Evolutionary conservation across 192 early-diverging fungal species (phyloP), one percentile per base, ranked within the genome.

Genomic region (Thoreauomyces humboldtii): DNA sequence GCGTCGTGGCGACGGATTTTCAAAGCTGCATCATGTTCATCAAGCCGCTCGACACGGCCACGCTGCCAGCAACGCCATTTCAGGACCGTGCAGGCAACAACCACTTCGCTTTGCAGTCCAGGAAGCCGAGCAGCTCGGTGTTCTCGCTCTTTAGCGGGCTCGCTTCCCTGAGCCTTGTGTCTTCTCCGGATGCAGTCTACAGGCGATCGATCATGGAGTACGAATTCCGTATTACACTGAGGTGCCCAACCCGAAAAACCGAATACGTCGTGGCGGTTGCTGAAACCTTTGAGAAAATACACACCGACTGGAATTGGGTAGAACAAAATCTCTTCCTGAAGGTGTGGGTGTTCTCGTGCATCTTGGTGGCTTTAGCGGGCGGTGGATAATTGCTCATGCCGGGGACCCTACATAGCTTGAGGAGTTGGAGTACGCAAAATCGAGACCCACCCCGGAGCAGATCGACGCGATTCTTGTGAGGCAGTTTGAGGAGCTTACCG

Each of bases 291-390:
- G 81, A 81, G 51, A 71, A 70, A 31, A 84, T 84, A 46, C 81
- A 81, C 43, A 48, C 65, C 7, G 76, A 81, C 63, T 81, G 81
- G 81, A 84, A 84, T 47, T 84, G 79, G 78, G 74, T 84, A 21
- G 81, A 84, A 60, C 38, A 62, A 32, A 81, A 84, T 47, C 65
- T 77, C 28, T 72, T 77, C 33, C 27, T 68, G 27, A 81, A 84
- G 68, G 74, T 79, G 33, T 7, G 51, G 34, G 37, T 7, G 19
- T 17, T 24, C n/a, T n/a, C n/a, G n/a, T n/a, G n/a, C n/a, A n/a
- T n/a, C n/a, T n/a, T n/a, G n/a, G n/a, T n/a, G n/a, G n/a, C n/a
- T n/a, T n/a, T n/a, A n/a, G n/a, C n/a, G n/a, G n/a, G n/a, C n/a
- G n/a, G n/a, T n/a, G n/a, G n/a, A n/a, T n/a, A n/a, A n/a, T n/a